phyloP scores from a whole-genome alignment of 2,329 filamentous ascomycete species.

The Hypoxylon sp. region DNA sequence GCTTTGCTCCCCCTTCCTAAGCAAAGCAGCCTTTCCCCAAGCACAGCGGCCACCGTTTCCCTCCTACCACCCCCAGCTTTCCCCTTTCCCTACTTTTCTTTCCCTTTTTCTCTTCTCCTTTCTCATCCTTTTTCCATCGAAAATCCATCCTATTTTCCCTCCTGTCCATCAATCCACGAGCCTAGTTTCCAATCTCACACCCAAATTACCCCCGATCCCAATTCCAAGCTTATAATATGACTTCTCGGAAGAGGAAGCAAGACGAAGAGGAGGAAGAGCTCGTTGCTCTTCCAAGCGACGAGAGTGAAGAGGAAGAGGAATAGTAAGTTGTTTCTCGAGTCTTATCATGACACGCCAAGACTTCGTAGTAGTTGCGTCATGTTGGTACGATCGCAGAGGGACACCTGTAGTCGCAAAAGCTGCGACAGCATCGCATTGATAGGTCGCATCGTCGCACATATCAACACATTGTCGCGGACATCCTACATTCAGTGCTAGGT shows the following conservation, averaged over 20 bases:
- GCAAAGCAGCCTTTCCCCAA: constrained; percentile 51
- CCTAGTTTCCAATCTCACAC: constrained; percentile 16
- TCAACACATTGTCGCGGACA: constrained; percentile 25
- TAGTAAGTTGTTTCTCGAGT: constrained; percentile 51
- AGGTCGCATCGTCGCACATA: constrained; percentile 27
- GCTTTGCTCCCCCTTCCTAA: constrained; percentile 45
- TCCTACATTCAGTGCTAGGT: not conserved
- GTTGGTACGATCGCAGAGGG: constrained; percentile 10
- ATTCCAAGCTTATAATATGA: constrained; percentile 48
- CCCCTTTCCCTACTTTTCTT: constrained; percentile 46
- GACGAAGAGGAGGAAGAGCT: constrained; percentile 56
- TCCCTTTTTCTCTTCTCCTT: constrained; percentile 34
- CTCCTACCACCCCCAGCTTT: constrained; percentile 47
- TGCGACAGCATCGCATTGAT: constrained; percentile 40
- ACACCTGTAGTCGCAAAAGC: constrained; percentile 38
- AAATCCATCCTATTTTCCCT: constrained; percentile 33
- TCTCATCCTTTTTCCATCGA: constrained; percentile 43
- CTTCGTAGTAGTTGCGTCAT: constrained; percentile 14
- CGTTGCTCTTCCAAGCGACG: constrained; percentile 56
- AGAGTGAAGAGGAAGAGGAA: constrained; percentile 57
- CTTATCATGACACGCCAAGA: constrained; percentile 17
- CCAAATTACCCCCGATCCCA: constrained; percentile 16
- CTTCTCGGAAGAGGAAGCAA: constrained; percentile 55
- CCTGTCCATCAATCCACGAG: constrained; percentile 28
- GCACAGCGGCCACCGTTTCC: constrained; percentile 50